These are phyloP conservation scores for Lasiosphaeria ovina DNA, from an alignment of 495 filamentous ascomycete species.

Conservation along the genomic window DNA sequence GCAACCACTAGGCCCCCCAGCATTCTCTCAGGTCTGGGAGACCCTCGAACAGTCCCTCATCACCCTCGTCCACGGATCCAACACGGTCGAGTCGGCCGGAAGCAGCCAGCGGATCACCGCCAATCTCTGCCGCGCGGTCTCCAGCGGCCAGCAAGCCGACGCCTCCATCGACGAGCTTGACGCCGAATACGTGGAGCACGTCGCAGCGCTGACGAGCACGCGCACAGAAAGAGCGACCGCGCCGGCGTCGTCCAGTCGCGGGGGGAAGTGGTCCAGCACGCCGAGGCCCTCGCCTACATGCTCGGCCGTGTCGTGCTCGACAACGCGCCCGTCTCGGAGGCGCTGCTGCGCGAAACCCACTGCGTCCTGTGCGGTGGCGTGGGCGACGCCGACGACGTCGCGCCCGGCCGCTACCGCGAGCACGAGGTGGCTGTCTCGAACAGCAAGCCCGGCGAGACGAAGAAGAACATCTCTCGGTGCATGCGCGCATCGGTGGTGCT, in stretches of 20 bases:
- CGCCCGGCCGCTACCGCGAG: conserved; percentile 20
- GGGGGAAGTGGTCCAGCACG: conserved; percentile 38
- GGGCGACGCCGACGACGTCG: conserved; percentile 18
- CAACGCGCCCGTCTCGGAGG: conserved; percentile 26
- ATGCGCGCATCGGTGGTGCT: conserved; percentile 25
- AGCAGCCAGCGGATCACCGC: conserved; percentile 20
- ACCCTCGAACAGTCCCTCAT: too few relatives aligned
- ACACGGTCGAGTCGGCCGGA: conserved; percentile 29
- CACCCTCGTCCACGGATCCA: conserved; percentile 36
- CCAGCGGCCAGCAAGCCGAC: conserved; percentile 11
- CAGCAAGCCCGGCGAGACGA: conserved; percentile 24
- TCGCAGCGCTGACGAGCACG: neutral
- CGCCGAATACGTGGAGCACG: conserved; percentile 21
- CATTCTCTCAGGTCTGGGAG: too few relatives aligned
- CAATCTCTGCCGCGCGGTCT: conserved; percentile 19
- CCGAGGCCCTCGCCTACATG: conserved; percentile 29
- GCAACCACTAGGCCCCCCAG: too few relatives aligned
- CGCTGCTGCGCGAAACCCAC: conserved; percentile 34
- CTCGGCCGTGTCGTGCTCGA: conserved; percentile 25
- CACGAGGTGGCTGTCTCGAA: conserved; percentile 25
- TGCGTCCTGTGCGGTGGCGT: conserved; percentile 25
- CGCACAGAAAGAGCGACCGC: conserved; percentile 8
- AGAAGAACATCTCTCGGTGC: conserved; percentile 26
- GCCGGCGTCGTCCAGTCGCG: conserved; percentile 20
- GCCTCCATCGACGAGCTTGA: conserved; percentile 14